These are phyloP conservation scores for Neoboletus magnificus DNA, from an alignment of 768 basidiomycete species.

Conservation along the genomic window DNA sequence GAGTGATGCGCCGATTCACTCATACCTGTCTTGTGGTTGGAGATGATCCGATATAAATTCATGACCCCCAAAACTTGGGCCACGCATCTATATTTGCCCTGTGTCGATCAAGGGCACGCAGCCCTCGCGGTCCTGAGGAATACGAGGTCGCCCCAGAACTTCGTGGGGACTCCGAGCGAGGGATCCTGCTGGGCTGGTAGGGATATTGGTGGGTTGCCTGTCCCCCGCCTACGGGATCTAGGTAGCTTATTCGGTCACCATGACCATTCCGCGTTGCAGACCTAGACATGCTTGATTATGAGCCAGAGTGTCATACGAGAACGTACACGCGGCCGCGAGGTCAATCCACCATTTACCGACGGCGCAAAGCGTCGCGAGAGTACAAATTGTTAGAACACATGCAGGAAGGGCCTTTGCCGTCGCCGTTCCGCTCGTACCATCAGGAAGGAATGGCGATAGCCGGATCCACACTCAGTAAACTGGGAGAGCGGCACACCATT, in stretches of 20 bases:
- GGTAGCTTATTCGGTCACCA: neutral
- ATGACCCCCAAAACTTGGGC: neutral
- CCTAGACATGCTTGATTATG: neutral
- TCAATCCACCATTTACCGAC: constrained; percentile 7
- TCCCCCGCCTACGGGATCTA: no score
- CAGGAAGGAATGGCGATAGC: neutral
- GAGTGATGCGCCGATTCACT: neutral
- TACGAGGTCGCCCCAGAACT: neutral
- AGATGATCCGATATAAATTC: neutral
- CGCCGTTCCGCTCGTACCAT: neutral
- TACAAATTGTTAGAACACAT: neutral
- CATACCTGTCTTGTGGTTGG: neutral
- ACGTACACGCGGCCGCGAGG: constrained; percentile 1
- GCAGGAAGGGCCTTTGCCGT: neutral
- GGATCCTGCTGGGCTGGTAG: neutral
- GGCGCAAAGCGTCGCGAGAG: neutral
- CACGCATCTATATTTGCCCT: neutral
- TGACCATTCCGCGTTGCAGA: constrained; percentile 1
- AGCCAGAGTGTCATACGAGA: neutral
- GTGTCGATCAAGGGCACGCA: neutral
- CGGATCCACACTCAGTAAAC: neutral
- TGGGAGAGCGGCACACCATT: neutral
- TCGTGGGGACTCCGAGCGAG: neutral
- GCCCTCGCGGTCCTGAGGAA: neutral
- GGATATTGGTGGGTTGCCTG: neutral